Evolutionary conservation across 768 basidiomycete species (phyloP).

Genomic region (Xanthoconium purpureum): DNA sequence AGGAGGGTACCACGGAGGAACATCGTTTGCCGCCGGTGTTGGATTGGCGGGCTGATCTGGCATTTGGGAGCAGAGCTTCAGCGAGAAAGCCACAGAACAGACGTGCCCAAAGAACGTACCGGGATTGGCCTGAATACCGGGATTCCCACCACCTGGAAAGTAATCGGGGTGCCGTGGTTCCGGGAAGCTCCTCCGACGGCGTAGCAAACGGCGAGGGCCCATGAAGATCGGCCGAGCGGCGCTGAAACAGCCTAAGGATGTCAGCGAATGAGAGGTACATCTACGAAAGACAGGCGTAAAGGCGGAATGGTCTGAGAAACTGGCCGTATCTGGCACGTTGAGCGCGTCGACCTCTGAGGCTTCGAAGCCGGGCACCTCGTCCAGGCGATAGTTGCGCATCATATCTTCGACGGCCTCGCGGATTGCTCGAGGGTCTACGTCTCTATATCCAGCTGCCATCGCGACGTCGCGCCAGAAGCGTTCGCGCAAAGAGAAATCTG

Average conservation of each 20-base stretch:
- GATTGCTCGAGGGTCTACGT: conserved; percentile 11
- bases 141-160: conserved; percentile 20
- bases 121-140: conserved; percentile 14
- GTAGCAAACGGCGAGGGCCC: conserved; percentile 1
- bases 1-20: not conserved
- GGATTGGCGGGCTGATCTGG: conserved; percentile 9
- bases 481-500: conserved; percentile 13
- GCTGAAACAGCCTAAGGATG: conserved; percentile 1
- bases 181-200: conserved; percentile 4
- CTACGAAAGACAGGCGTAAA: conserved; percentile 22
- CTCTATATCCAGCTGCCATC: conserved; percentile 3
- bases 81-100: not conserved
- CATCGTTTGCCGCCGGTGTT: not conserved
- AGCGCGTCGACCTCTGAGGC: not conserved
- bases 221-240: conserved; percentile 14
- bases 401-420: conserved; percentile 23
- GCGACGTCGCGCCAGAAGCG: conserved; percentile 27
- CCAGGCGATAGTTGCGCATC: conserved; percentile 20
- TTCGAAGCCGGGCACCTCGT: conserved; percentile 20
- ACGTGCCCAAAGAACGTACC: conserved; percentile 9
- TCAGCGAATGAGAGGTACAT: not conserved
- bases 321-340: conserved; percentile 4
- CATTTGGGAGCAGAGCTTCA: conserved; percentile 4
- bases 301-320: conserved; percentile 16
- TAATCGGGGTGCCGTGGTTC: conserved; percentile 11